Evolutionary conservation across 2,329 filamentous ascomycete species (phyloP).

Genomic region (Trichoderma brevicompactum): DNA sequence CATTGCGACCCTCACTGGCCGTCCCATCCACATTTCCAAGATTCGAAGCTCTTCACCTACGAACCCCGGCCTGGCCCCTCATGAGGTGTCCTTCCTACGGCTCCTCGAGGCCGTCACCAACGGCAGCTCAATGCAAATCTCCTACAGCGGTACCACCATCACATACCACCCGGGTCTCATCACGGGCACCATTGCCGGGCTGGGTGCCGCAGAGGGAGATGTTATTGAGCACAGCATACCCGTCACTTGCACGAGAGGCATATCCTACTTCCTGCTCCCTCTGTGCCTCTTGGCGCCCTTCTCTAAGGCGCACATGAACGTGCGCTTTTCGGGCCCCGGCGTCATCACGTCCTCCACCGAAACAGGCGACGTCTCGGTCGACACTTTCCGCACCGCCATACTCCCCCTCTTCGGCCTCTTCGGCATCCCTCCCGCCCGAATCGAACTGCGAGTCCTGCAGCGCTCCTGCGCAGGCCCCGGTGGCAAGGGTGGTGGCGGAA

Average conservation of each 20-base stretch:
- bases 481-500: slow-evolving; percentile 81
- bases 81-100: slow-evolving; percentile 94
- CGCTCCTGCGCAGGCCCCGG: slow-evolving; percentile 77
- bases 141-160: slow-evolving; percentile 91
- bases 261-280: slow-evolving; percentile 90
- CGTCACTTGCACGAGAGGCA: slow-evolving; percentile 74
- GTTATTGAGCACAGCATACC: slow-evolving; percentile 82
- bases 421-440: slow-evolving; percentile 76
- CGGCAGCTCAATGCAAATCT: slow-evolving; percentile 92
- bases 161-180: slow-evolving; percentile 92
- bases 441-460: slow-evolving; percentile 82
- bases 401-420: slow-evolving; percentile 89
- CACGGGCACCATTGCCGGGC: slow-evolving; percentile 78
- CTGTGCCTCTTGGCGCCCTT: slow-evolving; percentile 92
- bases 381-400: slow-evolving; percentile 91
- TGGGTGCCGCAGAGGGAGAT: slow-evolving; percentile 71
- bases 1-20: slow-evolving; percentile 87
- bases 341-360: slow-evolving; percentile 89
- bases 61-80: slow-evolving; percentile 83
- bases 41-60: slow-evolving; percentile 87
- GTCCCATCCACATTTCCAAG: slow-evolving; percentile 87
- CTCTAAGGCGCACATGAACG: slow-evolving; percentile 86
- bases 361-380: slow-evolving; percentile 84
- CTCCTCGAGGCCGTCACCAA: slow-evolving; percentile 95
- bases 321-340: slow-evolving; percentile 85